Base-by-base conservation (phyloP, 352 stramenopile genomes). In the Phytophthora pini region DNA sequence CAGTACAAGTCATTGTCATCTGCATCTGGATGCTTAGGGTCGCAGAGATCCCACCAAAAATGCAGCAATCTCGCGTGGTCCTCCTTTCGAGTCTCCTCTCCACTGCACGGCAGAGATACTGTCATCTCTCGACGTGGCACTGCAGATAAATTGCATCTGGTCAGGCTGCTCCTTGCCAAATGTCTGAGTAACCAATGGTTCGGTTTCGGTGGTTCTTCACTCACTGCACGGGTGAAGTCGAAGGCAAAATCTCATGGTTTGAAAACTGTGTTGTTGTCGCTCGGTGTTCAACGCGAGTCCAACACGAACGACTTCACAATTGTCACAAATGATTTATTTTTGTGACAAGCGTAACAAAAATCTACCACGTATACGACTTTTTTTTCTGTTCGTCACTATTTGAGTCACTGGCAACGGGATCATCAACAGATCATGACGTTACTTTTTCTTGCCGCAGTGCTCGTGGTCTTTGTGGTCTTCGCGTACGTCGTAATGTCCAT, bases 11-110 rank as follows among this genome's bases (percentile, higher is more conserved):
- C 72, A 49, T 75, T 69, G 6, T 81, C 78, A 36, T 82, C 68
- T 12, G 65, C 65, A 47, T 87, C 78, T 12, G 76, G 68, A 56
- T 88, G 65, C 55, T 80, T 72, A 6, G 82, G 59, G 26, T 92
- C 65, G 51, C 87, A 95, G 52, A 93, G 87, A 93, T 2, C 68
- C 61, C 11, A 95, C 72, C 29, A 93, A 56, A 63, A 95, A 90
- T 4, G 69, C 82, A 2, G 68, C 70, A 32, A 75, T 60, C 6
- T 71, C 43, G 11, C 62, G 61, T 4, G 24, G 4, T 41, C 44
- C 43, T 7, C 48, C 58, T 15, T 49, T 61, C 0, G 41, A 46
- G 31, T 59, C 34, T 29, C 13, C 17, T 60, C 38, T 36, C 81
- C 80, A 89, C 36, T 81, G 65, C 27, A 82, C 74, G 10, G 65